Conservation (phyloP, 768 basidiomycete genomes). For the Kondoa subrosea region DNA sequence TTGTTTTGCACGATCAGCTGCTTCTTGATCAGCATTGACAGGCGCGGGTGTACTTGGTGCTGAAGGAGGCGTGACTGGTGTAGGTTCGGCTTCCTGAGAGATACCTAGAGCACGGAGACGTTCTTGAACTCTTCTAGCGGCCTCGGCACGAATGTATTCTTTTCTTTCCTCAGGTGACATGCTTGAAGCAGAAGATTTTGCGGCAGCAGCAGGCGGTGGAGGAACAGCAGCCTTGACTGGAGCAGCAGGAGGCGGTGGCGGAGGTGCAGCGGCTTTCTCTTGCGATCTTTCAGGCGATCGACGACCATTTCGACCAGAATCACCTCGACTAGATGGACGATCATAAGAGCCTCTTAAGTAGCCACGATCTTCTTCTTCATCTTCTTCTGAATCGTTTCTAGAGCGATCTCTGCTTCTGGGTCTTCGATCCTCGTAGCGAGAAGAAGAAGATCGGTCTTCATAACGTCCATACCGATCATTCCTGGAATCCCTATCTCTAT, state of each 20-base stretch:
- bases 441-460: conserved; percentile 34
- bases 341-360: conserved; percentile 22
- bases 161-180: conserved; percentile 74
- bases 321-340: conserved; percentile 12
- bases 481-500: conserved; percentile 58
- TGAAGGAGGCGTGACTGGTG: conserved; percentile 30
- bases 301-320: conserved; percentile 5
- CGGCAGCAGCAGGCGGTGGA: conserved; percentile 22
- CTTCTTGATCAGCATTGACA: conserved; percentile 55
- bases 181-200: conserved; percentile 41
- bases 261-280: conserved; percentile 37
- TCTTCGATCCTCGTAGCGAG: conserved; percentile 30
- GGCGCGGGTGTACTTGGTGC: conserved; percentile 36
- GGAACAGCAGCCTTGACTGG: conserved; percentile 28
- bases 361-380: conserved; percentile 10
- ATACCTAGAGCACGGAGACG: conserved; percentile 75
- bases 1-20: conserved; percentile 57
- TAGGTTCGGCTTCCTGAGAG: conserved; percentile 23
- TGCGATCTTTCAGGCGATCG: not conserved
- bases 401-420: not conserved
- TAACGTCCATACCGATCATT: conserved; percentile 46
- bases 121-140: conserved; percentile 61
- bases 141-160: conserved; percentile 61
- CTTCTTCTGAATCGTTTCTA: conserved; percentile 1
- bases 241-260: conserved; percentile 41